Conservation (phyloP, 2,329 filamentous ascomycete genomes). For the Fusarium redolens region DNA sequence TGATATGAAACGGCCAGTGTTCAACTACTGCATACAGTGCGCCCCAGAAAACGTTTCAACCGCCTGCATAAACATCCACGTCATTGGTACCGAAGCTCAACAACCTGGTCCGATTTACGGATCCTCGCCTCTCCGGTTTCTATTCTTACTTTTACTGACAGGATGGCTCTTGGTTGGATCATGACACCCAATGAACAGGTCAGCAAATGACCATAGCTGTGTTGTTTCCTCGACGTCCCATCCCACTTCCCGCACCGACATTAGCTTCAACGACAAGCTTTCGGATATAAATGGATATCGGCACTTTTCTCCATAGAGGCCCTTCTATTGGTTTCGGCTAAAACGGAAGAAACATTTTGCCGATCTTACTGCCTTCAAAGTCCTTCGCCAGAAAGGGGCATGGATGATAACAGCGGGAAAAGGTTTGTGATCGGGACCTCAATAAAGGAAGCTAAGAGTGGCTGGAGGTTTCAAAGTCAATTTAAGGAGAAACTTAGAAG, state of each 20-base stretch:
- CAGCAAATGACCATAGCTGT: background rate
- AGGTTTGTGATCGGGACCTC: background rate
- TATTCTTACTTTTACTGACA: background rate
- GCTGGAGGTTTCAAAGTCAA: background rate
- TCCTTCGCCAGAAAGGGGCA: background rate
- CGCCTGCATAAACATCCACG: background rate
- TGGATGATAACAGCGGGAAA: background rate
- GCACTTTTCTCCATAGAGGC: background rate
- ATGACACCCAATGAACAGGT: background rate
- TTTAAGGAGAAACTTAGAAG: rapidly evolving
- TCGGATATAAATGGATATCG: background rate
- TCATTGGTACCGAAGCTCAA: background rate
- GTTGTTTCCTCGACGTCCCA: background rate
- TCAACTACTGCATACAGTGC: background rate
- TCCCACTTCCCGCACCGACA: background rate
- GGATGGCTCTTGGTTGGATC: rapidly evolving
- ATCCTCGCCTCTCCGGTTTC: background rate
- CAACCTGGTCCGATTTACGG: background rate
- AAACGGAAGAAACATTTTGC: background rate
- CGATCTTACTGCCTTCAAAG: background rate
- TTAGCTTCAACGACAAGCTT: background rate
- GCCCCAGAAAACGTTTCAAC: background rate
- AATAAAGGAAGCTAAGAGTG: background rate
- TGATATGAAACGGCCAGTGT: background rate
- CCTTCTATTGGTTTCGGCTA: background rate